Evolutionary conservation across 345 rosid species (phyloP), one percentile per base, ranked within the genome.

Genomic region (Rhodomyrtus tomentosa): DNA sequence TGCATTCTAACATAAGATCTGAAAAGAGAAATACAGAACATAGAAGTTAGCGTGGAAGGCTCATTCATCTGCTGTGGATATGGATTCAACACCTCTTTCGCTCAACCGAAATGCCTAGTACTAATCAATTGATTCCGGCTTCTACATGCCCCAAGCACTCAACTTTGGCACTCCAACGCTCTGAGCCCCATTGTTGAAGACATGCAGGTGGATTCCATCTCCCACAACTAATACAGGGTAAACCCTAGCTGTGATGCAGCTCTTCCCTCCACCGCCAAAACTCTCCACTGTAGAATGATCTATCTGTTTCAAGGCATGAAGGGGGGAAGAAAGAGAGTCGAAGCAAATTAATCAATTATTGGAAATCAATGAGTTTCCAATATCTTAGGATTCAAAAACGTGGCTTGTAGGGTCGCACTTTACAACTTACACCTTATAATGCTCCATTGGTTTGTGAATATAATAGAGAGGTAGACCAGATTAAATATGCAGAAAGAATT

Each of bases 271-370:
- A n/a, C 93, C 96, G 13, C 94, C 98, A 85, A 92, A 96, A 87
- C 98, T 94, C 92, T 96, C 98, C 87, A 93, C 94, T 85, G 94
- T 86, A 15, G 96, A 93, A 79, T 87, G 92, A 87, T 96, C 98
- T 84, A 93, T 93, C 96, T 94, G 88, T 62, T 74, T 22, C 2
- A 18, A 36, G 24, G 25, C 40, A n/a, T 2, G 8, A 50, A 82
- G 52, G 9, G 32, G 32, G 20, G 20, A 68, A 20, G n/a, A 29
- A 10, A 68, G 25, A 10, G 9, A 25, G 18, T 45, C 5, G 22
- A 50, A 24, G n/a, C 32, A 22, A 24, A 16, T 22, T 32, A 38
- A 32, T 45, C 10, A 11, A 42, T 5, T 36, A 29, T 13, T 24
- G 27, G 27, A 72, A 50, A 50, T 50, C 81, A 42, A 42, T 45